Conservation (phyloP, 148 eudicot genomes). For the Fagopyrum tataricum region DNA sequence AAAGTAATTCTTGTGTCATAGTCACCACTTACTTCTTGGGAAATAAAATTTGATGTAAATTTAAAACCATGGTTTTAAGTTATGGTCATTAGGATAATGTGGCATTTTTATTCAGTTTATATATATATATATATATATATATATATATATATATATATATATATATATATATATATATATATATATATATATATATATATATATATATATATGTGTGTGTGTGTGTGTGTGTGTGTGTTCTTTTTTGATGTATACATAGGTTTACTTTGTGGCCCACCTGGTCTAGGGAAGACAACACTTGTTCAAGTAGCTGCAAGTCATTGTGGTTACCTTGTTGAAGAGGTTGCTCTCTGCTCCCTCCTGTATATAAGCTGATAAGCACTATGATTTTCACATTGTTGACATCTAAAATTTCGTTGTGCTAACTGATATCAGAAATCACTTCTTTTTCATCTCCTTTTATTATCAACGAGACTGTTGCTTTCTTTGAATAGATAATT, state of each 20-base stretch:
- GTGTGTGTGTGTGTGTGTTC: too few species aligned
- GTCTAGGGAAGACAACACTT: conserved; percentile 96
- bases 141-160: neutral
- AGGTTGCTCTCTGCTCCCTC: conserved; percentile 41
- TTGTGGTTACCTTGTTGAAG: conserved; percentile 95
- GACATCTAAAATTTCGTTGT: neutral
- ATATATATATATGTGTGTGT: too few species aligned
- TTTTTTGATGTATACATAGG: too few species aligned
- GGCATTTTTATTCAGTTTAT: neutral
- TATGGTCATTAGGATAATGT: neutral
- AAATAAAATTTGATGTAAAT: neutral
- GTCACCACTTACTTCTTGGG: neutral
- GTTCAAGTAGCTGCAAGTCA: conserved; percentile 95
- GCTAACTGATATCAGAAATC: neutral
- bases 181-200: too few species aligned
- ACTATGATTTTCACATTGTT: neutral
- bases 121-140: neutral
- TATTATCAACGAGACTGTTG: neutral
- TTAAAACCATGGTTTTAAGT: neutral
- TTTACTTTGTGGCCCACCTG: conserved; percentile 97
- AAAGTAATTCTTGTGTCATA: neutral
- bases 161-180: too few species aligned
- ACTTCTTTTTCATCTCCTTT: neutral
- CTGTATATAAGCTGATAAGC: neutral
- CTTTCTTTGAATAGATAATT: neutral